Evolutionary conservation across 352 stramenopile genomes (phyloP), one percentile per base, ranked within the genome.

Genomic region (Achlya hypogyna): DNA sequence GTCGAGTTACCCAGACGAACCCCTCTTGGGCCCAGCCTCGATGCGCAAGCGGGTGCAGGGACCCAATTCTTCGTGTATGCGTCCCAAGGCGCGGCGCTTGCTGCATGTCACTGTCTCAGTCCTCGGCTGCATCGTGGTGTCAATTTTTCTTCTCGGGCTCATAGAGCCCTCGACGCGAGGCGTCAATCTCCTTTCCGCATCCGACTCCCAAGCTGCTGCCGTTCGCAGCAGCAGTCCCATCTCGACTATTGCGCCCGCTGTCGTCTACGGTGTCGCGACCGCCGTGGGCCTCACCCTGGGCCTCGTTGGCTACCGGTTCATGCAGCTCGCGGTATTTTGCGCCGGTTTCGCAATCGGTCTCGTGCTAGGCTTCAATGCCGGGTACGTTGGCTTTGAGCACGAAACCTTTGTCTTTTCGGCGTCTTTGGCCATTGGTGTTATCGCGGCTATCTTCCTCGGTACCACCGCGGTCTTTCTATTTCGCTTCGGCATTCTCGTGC

Each of bases 321-420:
- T 78, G 68, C 73, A 70, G 23, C 70, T 73, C 52, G 70, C 72
- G 9, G 51, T 77, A 8, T 78, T 81, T 45, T 42, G 54, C 5
- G 71, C 69, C 40, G 71, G 71, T 3, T 81, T 78, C 23, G 69
- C 59, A 22, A 45, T 70, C 10, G 75, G 75, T 0, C 60, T 67
- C 23, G 60, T 67, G 14, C 28, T 67, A 1, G 51, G 40, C 28
- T 67, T 60, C 23, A 49, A 67, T 53, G n/a, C 51, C 8, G 60
- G 40, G 8, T 40, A 49, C 27, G 27, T 40, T 34, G 32, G n/a
- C 4, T 67, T 67, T 22, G 9, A 58, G 22, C n/a, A 34, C n/a
- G 51, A 58, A 27, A 51, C 60, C 0, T 60, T 28, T 22, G 47
- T 67, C 14, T 49, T 59, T 16, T 8, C 42, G 2, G 51, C 28